Evolutionary conservation across 495 filamentous ascomycete species (phyloP).

Genomic region (Terfezia boudieri): DNA sequence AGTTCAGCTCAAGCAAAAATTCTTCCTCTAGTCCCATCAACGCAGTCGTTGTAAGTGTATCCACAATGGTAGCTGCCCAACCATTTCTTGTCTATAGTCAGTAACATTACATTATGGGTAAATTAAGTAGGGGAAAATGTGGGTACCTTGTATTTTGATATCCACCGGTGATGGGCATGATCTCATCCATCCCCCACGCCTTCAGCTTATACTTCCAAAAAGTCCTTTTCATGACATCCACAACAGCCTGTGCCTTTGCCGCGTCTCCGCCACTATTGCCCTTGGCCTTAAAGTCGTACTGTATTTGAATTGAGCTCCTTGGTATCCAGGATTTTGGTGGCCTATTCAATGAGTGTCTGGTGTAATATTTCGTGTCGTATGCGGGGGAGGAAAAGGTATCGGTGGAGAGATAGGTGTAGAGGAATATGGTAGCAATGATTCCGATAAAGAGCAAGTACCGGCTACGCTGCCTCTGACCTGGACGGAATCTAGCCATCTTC

Average conservation of each 20-base stretch:
- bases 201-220: conserved; percentile 17
- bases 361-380: neutral
- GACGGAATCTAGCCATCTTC: too few relatives aligned
- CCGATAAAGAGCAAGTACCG: neutral
- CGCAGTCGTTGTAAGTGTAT: conserved; percentile 17
- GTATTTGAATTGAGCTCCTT: neutral
- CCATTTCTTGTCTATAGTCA: conserved; percentile 9
- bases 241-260: conserved; percentile 28
- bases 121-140: too few relatives aligned
- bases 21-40: conserved; percentile 19
- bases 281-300: conserved; percentile 12
- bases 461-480: neutral
- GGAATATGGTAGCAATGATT: neutral
- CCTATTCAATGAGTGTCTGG: neutral
- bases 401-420: neutral
- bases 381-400: neutral
- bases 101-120: neutral
- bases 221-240: conserved; percentile 10
- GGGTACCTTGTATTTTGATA: conserved; percentile 11
- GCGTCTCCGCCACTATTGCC: conserved; percentile 29
- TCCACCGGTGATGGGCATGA: conserved; percentile 11
- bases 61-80: conserved; percentile 18
- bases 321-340: neutral
- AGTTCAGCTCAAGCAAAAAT: conserved; percentile 16
- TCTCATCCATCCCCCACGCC: conserved; percentile 18